phyloP scores from a whole-genome alignment of 1,284 basidiomycete genomes.

The Kwoniella shivajii region DNA sequence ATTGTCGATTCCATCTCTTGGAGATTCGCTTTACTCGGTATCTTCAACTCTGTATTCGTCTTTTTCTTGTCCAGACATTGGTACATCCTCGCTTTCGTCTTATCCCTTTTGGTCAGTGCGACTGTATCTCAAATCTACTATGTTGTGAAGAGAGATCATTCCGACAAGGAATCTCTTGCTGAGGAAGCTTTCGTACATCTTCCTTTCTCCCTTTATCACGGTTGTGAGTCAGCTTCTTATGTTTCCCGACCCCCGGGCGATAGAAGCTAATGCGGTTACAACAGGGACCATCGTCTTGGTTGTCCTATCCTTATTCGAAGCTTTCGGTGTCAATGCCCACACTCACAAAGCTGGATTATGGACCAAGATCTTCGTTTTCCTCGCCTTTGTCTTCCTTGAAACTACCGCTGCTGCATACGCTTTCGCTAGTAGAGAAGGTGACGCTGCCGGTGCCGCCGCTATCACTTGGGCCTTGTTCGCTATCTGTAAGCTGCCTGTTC shows the following conservation, averaged over 20 bases:
- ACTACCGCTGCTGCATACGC: conserved; percentile 88
- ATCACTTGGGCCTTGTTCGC: conserved; percentile 53
- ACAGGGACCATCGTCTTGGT: conserved; percentile 80
- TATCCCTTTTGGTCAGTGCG: conserved; percentile 69
- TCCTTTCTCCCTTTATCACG: conserved; percentile 91
- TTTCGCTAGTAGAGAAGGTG: conserved; percentile 84
- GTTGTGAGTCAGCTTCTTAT: conserved; percentile 60
- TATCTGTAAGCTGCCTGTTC: conserved; percentile 42
- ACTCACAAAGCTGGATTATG: conserved; percentile 72
- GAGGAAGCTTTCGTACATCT: conserved; percentile 65
- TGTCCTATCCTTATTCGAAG: conserved; percentile 83
- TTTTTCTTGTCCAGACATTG: conserved; percentile 67
- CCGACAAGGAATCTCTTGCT: conserved; percentile 60
- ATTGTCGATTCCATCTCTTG: conserved; percentile 84
- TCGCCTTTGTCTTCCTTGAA: conserved; percentile 88
- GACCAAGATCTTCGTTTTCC: conserved; percentile 93
- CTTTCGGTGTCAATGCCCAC: conserved; percentile 78
- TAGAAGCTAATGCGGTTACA: neutral
- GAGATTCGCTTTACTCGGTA: conserved; percentile 80
- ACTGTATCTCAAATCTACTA: conserved; percentile 78
- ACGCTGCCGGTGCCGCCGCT: conserved; percentile 58
- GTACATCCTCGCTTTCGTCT: conserved; percentile 80
- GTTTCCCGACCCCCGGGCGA: too few species aligned
- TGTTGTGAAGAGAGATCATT: conserved; percentile 80
- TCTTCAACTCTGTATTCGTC: conserved; percentile 84